A percentile compares a stretch with the other conserved stretches of the same genome.
These are phyloP conservation scores for Dimocarpus longan DNA, from an alignment of 345 rosid genomes.

Conservation along the genomic window DNA sequence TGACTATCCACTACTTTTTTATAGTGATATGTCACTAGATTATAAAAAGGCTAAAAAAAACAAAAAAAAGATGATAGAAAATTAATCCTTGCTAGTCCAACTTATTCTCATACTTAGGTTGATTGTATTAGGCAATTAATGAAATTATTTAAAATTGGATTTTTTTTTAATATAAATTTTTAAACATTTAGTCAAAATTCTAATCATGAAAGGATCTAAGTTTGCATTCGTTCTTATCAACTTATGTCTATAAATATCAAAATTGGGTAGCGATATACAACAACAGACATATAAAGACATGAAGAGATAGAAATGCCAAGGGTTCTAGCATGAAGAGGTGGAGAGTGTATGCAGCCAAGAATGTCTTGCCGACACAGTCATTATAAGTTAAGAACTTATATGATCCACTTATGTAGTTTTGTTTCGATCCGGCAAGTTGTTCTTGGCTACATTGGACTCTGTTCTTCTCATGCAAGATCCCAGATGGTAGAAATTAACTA, in stretches of 20 bases:
- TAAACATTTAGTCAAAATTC: neutral
- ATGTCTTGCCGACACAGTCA: constrained; percentile 23
- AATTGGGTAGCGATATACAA: too few relatives aligned
- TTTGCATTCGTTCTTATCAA: neutral
- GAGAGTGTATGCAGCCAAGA: constrained; percentile 24
- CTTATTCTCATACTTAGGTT: neutral
- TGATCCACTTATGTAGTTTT: too few relatives aligned
- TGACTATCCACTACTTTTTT: too few relatives aligned
- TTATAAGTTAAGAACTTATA: too few relatives aligned
- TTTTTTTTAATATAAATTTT: too few relatives aligned
- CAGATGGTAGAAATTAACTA: neutral
- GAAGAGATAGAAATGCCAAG: neutral
- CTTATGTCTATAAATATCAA: neutral
- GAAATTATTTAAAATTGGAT: too few relatives aligned
- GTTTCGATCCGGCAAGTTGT: constrained; percentile 2
- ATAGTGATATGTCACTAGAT: too few relatives aligned
- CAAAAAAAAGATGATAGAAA: too few relatives aligned
- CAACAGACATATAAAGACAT: too few relatives aligned
- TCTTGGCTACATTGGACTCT: constrained; percentile 2
- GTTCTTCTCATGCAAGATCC: constrained; percentile 1
- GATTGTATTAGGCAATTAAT: neutral
- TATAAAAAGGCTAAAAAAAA: too few relatives aligned
- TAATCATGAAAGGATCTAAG: neutral
- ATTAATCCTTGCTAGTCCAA: neutral
- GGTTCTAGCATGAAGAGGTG: constrained; percentile 16